phyloP scores from a whole-genome alignment of 176 grass and related monocot species.

The Oryza longistaminata region DNA sequence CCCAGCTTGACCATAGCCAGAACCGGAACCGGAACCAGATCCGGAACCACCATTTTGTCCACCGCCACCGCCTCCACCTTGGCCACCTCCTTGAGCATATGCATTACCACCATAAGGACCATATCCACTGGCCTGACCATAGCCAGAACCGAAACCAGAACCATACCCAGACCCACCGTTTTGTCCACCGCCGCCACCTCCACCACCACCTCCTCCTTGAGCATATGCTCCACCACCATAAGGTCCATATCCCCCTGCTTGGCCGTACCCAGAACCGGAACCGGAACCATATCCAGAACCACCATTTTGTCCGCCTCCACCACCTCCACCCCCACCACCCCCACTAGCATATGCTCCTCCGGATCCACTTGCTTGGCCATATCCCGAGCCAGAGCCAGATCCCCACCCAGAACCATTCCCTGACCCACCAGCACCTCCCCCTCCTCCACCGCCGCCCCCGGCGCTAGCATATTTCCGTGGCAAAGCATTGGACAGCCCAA shows the following conservation, averaged over 20 bases:
- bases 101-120: background rate
- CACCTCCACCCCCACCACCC: too few species aligned
- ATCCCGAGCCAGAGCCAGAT: background rate
- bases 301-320: too few species aligned
- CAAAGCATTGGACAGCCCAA: background rate
- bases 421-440: background rate
- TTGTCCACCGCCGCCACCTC: background rate
- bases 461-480: too few species aligned
- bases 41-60: background rate
- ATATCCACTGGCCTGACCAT: background rate
- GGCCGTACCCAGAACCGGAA: background rate
- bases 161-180: background rate
- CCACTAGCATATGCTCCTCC: background rate
- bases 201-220: background rate
- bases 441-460: too few species aligned
- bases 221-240: background rate
- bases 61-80: too few species aligned
- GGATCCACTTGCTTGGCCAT: background rate
- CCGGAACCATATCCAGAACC: background rate
- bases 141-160: background rate
- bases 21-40: background rate
- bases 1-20: background rate
- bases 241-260: background rate
- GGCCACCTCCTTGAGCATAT: too few species aligned
- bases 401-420: background rate